A percentile compares a stretch with the other conserved stretches of the same genome.
Evolutionary conservation across 2,329 filamentous ascomycete species (phyloP).

Genomic region (Diaporthe caulivora): DNA sequence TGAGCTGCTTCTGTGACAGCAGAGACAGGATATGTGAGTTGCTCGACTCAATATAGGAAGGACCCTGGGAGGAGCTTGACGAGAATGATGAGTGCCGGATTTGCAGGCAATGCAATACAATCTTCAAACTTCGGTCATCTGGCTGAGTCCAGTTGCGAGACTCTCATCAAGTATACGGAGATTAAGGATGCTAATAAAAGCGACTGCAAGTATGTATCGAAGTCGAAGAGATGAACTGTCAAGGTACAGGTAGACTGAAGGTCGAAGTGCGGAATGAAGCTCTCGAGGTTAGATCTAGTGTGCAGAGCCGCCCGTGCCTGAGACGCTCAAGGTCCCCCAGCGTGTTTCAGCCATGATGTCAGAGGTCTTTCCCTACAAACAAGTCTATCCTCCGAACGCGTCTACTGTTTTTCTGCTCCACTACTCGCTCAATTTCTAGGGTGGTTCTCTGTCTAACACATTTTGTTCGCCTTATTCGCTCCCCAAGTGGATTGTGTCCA

Average conservation of each 20-base stretch:
- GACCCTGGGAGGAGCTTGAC: too few relatives aligned
- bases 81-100: neutral
- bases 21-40: neutral
- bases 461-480: neutral
- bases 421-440: neutral
- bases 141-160: neutral
- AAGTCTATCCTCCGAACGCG: too few relatives aligned
- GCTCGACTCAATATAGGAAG: neutral
- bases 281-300: neutral
- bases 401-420: neutral
- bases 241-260: neutral
- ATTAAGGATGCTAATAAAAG: neutral
- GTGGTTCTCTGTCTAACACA: too few relatives aligned
- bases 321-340: conserved; percentile 7
- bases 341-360: conserved; percentile 27
- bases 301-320: neutral
- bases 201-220: neutral
- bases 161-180: neutral
- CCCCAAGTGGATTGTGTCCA: neutral
- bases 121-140: neutral
- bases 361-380: neutral
- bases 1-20: neutral
- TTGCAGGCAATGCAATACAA: too few relatives aligned
- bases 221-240: neutral
- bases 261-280: neutral